Evolutionary conservation across 2,329 filamentous ascomycete genomes (phyloP), one percentile per base, ranked within the genome.

Genomic region (Ambrosiella xylebori): DNA sequence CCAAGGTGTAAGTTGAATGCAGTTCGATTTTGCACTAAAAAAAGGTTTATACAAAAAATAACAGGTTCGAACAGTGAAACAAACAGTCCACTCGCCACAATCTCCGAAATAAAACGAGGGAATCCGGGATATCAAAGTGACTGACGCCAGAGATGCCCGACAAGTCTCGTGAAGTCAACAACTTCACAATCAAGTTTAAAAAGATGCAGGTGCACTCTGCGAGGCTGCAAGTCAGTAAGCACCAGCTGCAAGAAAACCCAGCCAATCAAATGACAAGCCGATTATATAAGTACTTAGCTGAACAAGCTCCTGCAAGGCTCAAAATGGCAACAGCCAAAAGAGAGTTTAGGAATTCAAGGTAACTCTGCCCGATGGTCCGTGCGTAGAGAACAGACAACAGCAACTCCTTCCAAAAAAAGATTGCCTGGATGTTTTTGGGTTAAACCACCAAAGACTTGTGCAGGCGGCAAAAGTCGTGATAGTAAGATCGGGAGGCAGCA

Each of bases 321-420:
- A 59, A 59, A 59, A 59, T 57, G 55, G 59, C 51, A 58, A 56
- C 45, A 58, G 15, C 19, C 56, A 54, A 58, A 58, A 57, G 54
- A 51, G 47, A 51, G 47, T 51, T 51, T 47, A 17, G 17, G 27
- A 19, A 50, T 54, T 36, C 45, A 45, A 57, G 35, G 52, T 41
- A 58, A 61, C 52, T 55, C 45, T 58, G 53, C 27, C 49, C 13
- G 15, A 19, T 56, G 56, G 59, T 58, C 56, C 53, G 59, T 61
- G 59, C 59, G 53, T 56, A 12, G 6, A 27, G 19, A 54, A 5
- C 19, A 36, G 51, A 58, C 59, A 60, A 58, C 59, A 52, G 52
- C 59, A 60, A 50, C 56, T 61, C 59, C 59, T 61, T 58, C 59
- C 38, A 56, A 56, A 56, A 56, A 54, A 54, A 54, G 38, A 41